phyloP scores from a whole-genome alignment of 2,329 filamentous ascomycete species.

The Aureobasidium uvarum region DNA sequence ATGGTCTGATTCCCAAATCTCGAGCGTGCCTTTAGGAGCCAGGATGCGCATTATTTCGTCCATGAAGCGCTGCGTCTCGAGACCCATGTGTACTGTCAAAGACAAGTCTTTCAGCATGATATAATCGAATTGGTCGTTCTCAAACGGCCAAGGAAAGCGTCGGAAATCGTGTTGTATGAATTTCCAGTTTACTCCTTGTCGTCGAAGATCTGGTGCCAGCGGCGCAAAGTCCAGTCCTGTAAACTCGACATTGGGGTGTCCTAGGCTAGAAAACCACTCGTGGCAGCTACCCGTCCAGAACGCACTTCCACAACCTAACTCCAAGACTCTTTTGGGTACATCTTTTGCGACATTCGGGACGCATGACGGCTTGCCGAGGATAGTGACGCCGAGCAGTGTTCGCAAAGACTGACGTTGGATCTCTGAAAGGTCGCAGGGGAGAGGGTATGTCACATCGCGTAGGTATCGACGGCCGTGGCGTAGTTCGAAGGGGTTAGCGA shows the following conservation, averaged over 20 bases:
- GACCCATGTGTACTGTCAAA: slow-evolving; percentile 60
- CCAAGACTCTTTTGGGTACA: slow-evolving; percentile 74
- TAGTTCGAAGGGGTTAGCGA: slow-evolving; percentile 54
- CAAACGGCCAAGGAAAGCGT: slow-evolving; percentile 71
- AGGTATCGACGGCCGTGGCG: slow-evolving; percentile 82
- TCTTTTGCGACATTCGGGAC: slow-evolving; percentile 64
- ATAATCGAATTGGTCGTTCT: slow-evolving; percentile 77
- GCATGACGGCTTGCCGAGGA: slow-evolving; percentile 78
- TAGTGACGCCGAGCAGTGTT: slow-evolving; percentile 74
- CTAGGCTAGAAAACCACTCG: slow-evolving; percentile 68
- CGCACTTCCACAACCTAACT: slow-evolving; percentile 81
- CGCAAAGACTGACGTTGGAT: slow-evolving; percentile 83
- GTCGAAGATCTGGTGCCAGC: slow-evolving; percentile 62
- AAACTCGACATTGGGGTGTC: slow-evolving; percentile 69
- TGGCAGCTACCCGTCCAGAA: slow-evolving; percentile 91
- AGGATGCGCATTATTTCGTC: slow-evolving; percentile 77
- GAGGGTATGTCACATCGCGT: slow-evolving; percentile 76
- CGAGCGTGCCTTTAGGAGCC: slow-evolving; percentile 72
- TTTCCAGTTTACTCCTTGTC: slow-evolving; percentile 78
- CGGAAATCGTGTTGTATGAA: slow-evolving; percentile 88
- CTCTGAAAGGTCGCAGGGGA: slow-evolving; percentile 83
- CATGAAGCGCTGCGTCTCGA: slow-evolving; percentile 55
- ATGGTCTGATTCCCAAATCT: slow-evolving; percentile 88
- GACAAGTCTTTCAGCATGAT: slow-evolving; percentile 85
- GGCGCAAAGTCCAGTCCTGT: slow-evolving; percentile 80